Evolutionary conservation across 2,329 filamentous ascomycete genomes (phyloP), one percentile per base, ranked within the genome.

Genomic region (Epicoccum sorghinum): DNA sequence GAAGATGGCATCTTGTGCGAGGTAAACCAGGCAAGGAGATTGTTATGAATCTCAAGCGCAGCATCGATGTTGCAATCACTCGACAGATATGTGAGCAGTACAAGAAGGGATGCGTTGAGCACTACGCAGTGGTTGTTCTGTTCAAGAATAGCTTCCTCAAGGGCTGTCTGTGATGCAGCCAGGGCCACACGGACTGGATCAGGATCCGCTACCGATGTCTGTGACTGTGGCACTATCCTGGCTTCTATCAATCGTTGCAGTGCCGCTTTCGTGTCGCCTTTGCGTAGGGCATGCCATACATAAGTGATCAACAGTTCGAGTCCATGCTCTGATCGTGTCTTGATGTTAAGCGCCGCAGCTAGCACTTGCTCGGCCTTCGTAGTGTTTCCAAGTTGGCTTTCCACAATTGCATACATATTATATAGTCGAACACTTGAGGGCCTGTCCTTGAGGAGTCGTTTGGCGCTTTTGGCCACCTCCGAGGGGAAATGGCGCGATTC

Each of bases 351-450:
- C 1, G 90, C 87, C 1, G 88, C 88, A 1, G 80, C 71, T 64
- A 93, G 83, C 0, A 95, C 86, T 46, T 84, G 86, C 22, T 80
- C 76, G 4, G 89, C 87, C 41, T 85, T 77, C 0, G 83, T 79
- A 1, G 69, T 61, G 23, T 88, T 87, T 0, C 81, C 84, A 27
- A 81, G 82, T 1, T 79, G 77, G 60, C 76, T 80, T 72, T 96
- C 90, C 3, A 91, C 84, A 12, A 91, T 75, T 0, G 89, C 90
- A 67, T 93, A 96, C 0, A 87, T 85, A 61, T 91, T 89, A 74
- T 96, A 97, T 0, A 97, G 78, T 12, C 80, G 78, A 3, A 90
- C 71, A 62, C 86, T 88, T 1, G 84, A 79, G 0, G 86, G 79
- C 50, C 85, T 83, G 42, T 80, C 81, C 67, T 89, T 93, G n/a